Percentiles rank a stretch among this genome's conserved stretches.
Evolutionary conservation across 148 eudicot genomes (phyloP).

Genomic region (Fagopyrum esculentum): DNA sequence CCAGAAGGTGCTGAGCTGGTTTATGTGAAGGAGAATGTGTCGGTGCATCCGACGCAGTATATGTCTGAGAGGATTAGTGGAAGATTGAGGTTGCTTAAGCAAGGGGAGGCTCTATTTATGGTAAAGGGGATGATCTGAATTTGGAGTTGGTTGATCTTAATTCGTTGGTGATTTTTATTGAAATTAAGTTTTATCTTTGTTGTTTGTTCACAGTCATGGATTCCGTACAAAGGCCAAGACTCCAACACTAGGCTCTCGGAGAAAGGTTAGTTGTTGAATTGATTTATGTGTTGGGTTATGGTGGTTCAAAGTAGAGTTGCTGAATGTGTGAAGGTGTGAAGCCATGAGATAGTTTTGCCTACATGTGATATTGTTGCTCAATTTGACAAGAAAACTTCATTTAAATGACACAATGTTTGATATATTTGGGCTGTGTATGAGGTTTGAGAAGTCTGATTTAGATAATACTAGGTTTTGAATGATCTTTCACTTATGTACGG

Average conservation of each 20-base stretch:
- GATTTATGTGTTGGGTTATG: background rate
- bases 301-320: background rate
- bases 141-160: background rate
- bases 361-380: background rate
- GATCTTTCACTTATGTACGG: too few relatives aligned
- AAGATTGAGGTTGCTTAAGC: constrained; percentile 71
- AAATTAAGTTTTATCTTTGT: background rate
- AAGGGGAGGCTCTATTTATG: constrained; percentile 57
- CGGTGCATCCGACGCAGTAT: constrained; percentile 91
- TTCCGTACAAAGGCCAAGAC: constrained; percentile 85
- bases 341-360: background rate
- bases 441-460: background rate
- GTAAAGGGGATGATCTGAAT: constrained; percentile 24
- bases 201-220: constrained; percentile 56
- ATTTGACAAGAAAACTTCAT: background rate
- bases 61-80: constrained; percentile 92
- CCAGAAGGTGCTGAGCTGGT: constrained; percentile 63
- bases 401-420: background rate
- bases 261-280: constrained; percentile 49
- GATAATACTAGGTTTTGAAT: background rate
- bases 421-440: background rate
- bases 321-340: background rate
- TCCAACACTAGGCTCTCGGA: constrained; percentile 73
- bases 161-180: background rate
- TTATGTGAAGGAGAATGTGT: constrained; percentile 73